Percentiles rank a stretch among this genome's conserved stretches.
Evolutionary conservation across 352 stramenopile genomes (phyloP).

Genomic region (Globisporangium apiculatum): DNA sequence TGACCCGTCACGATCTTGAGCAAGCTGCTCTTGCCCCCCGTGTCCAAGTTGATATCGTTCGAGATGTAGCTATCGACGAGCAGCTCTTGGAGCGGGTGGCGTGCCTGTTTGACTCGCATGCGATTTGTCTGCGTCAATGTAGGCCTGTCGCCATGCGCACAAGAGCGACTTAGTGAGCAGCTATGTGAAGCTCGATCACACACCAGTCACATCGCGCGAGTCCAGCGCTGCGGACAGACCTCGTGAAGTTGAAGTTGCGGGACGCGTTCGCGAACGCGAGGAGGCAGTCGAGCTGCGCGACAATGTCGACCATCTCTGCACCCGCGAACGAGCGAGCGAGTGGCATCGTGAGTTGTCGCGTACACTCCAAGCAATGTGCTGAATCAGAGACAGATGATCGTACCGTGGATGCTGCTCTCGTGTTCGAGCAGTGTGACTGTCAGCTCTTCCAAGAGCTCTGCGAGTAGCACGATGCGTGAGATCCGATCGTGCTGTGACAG

Average conservation of each 20-base stretch:
- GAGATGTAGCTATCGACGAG: slow-evolving; percentile 80
- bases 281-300: slow-evolving; percentile 67
- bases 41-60: slow-evolving; percentile 59
- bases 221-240: slow-evolving; percentile 15
- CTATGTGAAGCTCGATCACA: too few species aligned
- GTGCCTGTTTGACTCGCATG: slow-evolving; percentile 49
- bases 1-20: slow-evolving; percentile 74
- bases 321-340: not conserved
- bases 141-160: slow-evolving; percentile 20
- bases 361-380: not conserved
- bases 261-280: slow-evolving; percentile 57
- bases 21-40: slow-evolving; percentile 16
- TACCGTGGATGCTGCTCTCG: slow-evolving; percentile 64
- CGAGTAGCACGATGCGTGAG: not conserved
- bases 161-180: not conserved
- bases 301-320: slow-evolving; percentile 63
- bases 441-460: slow-evolving; percentile 74
- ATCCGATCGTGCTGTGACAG: not conserved
- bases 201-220: too few species aligned
- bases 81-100: slow-evolving; percentile 80
- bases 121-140: slow-evolving; percentile 34
- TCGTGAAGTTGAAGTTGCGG: slow-evolving; percentile 66
- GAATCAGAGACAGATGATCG: not conserved
- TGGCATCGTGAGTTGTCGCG: too few species aligned
- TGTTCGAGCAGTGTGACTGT: slow-evolving; percentile 64